Evolutionary conservation across 1,284 basidiomycete genomes (phyloP), one percentile per base, ranked within the genome.

Genomic region (Pyrrhoderma noxium): DNA sequence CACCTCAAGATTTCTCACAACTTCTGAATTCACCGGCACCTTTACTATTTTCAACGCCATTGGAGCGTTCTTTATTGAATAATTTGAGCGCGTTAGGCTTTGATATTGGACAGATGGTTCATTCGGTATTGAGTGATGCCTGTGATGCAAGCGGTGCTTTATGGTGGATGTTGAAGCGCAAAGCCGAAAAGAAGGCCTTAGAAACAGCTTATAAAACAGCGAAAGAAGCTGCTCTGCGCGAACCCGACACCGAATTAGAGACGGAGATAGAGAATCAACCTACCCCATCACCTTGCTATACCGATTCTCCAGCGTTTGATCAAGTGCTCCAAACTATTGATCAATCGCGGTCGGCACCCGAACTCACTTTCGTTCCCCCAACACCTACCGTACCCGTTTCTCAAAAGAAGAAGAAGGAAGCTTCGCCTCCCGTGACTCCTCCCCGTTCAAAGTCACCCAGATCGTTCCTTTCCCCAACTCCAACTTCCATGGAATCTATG

Each of bases 141-240:
- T 99, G 95, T 62, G 95, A 99, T 66, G 77, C 89, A 0, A 80
- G 88, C 4, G 89, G 93, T 8, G 92, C 94, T 1, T 70, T 92
- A 9, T 99, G 95, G 95, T 99, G 96, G 96, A 89, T 97, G 75
- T 70, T 99, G 46, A 83, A 88, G 61, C 79, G 84, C 59, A 89
- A 84, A 61, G 76, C 82, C 8, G 85, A 89, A 64, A 83, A 80
- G 61, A 79, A 75, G 52, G 70, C 73, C 11, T 31, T 75, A 21
- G 76, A 79, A 44, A 72, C 75, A 13, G 69, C 62, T 34, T 60
- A 65, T 34, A 59, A 57, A 43, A 61, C 61, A 21, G 48, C 54
- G 45, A 46, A 51, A 36, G 35, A 51, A 21, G 58, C 60, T 14
- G 25, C 41, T 57, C 14, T 8, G 21, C 38, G 38, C 5, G 59